Percentiles rank a stretch among this genome's conserved stretches.
These are phyloP conservation scores for Irpex sp. DNA, from an alignment of 1,284 basidiomycete genomes.

Conservation along the genomic window DNA sequence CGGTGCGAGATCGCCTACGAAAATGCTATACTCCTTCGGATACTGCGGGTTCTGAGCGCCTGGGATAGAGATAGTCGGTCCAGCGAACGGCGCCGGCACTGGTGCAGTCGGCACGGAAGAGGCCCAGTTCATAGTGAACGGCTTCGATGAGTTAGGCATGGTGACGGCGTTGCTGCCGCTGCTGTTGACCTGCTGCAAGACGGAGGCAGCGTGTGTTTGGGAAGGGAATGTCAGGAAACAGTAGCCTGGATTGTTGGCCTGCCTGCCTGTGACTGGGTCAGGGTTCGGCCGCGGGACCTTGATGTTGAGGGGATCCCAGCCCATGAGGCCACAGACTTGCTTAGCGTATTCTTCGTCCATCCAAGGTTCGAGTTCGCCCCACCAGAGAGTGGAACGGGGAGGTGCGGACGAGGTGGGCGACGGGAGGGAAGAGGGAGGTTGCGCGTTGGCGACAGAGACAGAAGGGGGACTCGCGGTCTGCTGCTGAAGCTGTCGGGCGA, in stretches of 20 bases:
- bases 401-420: constrained; percentile 20
- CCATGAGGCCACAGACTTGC: constrained; percentile 76
- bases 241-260: constrained; percentile 78
- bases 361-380: constrained; percentile 84
- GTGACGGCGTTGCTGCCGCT: constrained; percentile 42
- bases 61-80: constrained; percentile 27
- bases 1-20: constrained; percentile 86
- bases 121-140: constrained; percentile 81
- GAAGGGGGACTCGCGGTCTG: constrained; percentile 17
- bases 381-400: constrained; percentile 54
- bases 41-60: constrained; percentile 49
- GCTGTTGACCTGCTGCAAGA: constrained; percentile 65
- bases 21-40: constrained; percentile 85
- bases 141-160: constrained; percentile 79
- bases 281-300: constrained; percentile 66
- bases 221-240: constrained; percentile 84
- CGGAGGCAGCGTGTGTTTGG: constrained; percentile 64
- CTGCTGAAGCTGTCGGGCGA: constrained; percentile 22
- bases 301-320: constrained; percentile 71
- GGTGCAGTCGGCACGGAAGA: constrained; percentile 51
- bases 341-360: constrained; percentile 90
- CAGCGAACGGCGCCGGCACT: constrained; percentile 32
- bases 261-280: constrained; percentile 56
- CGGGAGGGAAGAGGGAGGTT: constrained; percentile 24
- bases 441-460: constrained; percentile 19